A percentile compares a stretch with the other conserved stretches of the same genome.
Evolutionary conservation across 2,329 filamentous ascomycete species (phyloP).

Genomic region (Curvularia verruculosa): DNA sequence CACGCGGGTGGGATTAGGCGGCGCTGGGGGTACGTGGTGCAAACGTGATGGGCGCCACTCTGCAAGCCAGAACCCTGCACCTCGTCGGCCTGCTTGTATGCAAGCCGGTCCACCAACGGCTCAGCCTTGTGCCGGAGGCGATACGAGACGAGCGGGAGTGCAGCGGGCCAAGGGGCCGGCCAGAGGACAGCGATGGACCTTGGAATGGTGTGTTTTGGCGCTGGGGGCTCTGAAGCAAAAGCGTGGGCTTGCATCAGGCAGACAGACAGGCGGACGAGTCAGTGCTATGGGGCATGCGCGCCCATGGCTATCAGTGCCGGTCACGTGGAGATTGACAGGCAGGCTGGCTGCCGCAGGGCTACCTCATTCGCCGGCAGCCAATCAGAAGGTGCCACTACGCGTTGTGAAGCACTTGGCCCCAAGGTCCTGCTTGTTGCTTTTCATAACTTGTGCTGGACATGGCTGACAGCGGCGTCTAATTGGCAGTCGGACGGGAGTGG

Average conservation of each 20-base stretch:
- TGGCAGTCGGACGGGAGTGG: slow-evolving; percentile 8
- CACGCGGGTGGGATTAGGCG: not conserved
- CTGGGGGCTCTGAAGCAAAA: not conserved
- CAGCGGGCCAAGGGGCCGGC: not conserved
- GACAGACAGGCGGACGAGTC: not conserved
- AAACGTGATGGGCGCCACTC: slow-evolving; percentile 7
- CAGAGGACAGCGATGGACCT: not conserved
- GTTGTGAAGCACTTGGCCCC: not conserved
- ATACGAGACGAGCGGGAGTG: not conserved
- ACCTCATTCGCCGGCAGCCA: not conserved
- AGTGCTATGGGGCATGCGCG: not conserved
- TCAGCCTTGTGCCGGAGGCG: slow-evolving; percentile 17
- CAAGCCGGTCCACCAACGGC: slow-evolving; percentile 14
- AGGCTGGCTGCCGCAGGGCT: not conserved
- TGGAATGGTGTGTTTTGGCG: not conserved
- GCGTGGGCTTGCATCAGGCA: not conserved
- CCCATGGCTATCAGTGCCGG: not conserved
- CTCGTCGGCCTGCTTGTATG: slow-evolving; percentile 7
- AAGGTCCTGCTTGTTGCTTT: not conserved
- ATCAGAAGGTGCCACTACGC: not conserved
- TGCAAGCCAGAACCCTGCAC: slow-evolving; percentile 1
- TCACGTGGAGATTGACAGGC: not conserved
- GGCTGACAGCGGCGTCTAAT: not conserved
- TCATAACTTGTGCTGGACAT: not conserved
- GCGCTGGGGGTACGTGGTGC: slow-evolving; percentile 7